Conservation (phyloP, 257 asterid genomes). For the Gynochthodes officinalis region DNA sequence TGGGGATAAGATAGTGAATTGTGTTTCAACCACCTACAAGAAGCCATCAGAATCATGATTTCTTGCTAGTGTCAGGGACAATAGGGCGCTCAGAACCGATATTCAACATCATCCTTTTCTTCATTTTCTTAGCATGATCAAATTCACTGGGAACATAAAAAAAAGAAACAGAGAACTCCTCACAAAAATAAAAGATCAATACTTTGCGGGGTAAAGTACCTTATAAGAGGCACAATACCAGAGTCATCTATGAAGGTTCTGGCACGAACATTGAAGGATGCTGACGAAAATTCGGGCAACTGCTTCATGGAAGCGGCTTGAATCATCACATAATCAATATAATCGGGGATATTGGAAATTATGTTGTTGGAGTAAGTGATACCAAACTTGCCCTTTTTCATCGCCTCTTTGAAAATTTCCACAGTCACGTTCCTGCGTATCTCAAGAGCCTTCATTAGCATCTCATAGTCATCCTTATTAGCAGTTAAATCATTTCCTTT, state of each 20-base stretch:
- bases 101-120: neutral
- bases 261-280: slow-evolving; percentile 76
- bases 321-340: slow-evolving; percentile 77
- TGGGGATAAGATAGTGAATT: slow-evolving; percentile 81
- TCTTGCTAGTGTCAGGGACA: neutral
- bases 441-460: slow-evolving; percentile 81
- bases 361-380: slow-evolving; percentile 67
- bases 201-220: slow-evolving; percentile 35
- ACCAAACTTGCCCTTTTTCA: slow-evolving; percentile 75
- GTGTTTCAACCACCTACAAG: slow-evolving; percentile 90
- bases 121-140: neutral
- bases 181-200: neutral
- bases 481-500: slow-evolving; percentile 4
- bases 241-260: slow-evolving; percentile 52
- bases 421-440: slow-evolving; percentile 79
- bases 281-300: slow-evolving; percentile 46
- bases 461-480: slow-evolving; percentile 55
- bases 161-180: neutral
- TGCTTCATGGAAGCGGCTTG: slow-evolving; percentile 80
- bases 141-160: no score
- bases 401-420: slow-evolving; percentile 65
- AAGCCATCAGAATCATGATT: slow-evolving; percentile 1
- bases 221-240: slow-evolving; percentile 69
- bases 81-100: neutral
- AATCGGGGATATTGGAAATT: slow-evolving; percentile 46